Conservation (phyloP, 805 yeast species). For the Cyberlindnera maritima region DNA sequence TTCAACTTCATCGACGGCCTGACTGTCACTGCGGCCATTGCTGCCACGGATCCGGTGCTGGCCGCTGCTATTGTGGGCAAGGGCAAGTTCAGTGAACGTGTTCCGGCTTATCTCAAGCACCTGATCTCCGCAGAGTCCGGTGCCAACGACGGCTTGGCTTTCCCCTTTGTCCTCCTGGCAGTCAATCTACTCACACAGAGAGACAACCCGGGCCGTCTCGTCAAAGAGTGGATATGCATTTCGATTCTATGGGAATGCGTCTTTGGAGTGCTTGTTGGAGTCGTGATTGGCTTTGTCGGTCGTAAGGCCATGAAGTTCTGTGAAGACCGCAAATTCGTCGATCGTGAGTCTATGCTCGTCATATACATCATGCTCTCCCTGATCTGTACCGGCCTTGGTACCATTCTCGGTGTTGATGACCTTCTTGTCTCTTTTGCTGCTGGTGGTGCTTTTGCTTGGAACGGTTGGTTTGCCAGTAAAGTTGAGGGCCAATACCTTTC, state of each 20-base stretch:
- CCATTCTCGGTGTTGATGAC: conserved; percentile 86
- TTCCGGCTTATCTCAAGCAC: conserved; percentile 86
- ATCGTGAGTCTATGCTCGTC: conserved; percentile 83
- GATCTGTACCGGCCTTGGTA: conserved; percentile 85
- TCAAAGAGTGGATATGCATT: conserved; percentile 74
- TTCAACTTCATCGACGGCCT: conserved; percentile 70
- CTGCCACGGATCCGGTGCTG: conserved; percentile 92
- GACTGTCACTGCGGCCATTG: conserved; percentile 79
- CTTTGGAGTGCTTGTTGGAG: conserved; percentile 75
- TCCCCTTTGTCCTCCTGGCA: conserved; percentile 78
- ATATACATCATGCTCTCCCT: conserved; percentile 79
- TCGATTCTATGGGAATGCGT: conserved; percentile 80
- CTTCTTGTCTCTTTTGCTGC: conserved; percentile 86
- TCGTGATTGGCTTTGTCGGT: conserved; percentile 64
- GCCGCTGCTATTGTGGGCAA: conserved; percentile 96
- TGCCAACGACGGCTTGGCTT: conserved; percentile 94
- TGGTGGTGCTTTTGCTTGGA: conserved; percentile 93
- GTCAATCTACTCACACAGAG: conserved; percentile 63
- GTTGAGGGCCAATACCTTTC: conserved; percentile 86
- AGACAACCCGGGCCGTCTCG: conserved; percentile 62
- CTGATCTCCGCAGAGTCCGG: conserved; percentile 82
- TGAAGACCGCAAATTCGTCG: conserved; percentile 64
- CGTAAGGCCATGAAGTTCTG: conserved; percentile 73
- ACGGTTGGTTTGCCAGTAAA: conserved; percentile 77
- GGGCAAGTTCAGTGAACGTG: conserved; percentile 86